Percentiles rank a stretch among this genome's conserved stretches.
Evolutionary conservation across 2,329 filamentous ascomycete genomes (phyloP).

Genomic region (Trichoderma sp.): DNA sequence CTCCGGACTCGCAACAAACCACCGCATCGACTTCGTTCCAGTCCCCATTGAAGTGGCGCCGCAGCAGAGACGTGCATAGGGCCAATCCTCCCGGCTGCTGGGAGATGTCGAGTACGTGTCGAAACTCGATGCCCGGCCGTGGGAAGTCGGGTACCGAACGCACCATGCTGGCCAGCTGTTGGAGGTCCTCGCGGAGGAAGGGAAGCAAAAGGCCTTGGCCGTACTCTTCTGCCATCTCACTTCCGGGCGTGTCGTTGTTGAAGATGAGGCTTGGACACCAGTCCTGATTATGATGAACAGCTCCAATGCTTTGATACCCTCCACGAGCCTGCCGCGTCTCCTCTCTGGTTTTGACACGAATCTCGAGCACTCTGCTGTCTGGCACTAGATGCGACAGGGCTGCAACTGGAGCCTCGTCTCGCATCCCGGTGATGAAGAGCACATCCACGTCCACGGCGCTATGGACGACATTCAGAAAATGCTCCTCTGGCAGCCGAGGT

Average conservation of each 20-base stretch:
- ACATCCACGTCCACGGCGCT: constrained; percentile 46
- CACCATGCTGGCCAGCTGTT: constrained; percentile 50
- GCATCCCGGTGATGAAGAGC: constrained; percentile 60
- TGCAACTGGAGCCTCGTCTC: constrained; percentile 56
- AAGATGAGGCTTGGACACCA: constrained; percentile 48
- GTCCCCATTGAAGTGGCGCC: constrained; percentile 42
- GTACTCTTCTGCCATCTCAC: constrained; percentile 39
- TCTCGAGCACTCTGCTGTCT: constrained; percentile 50
- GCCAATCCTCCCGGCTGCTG: constrained; percentile 49
- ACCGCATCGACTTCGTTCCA: constrained; percentile 48
- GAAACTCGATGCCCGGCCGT: constrained; percentile 49
- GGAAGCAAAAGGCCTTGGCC: constrained; percentile 41
- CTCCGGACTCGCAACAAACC: constrained; percentile 55
- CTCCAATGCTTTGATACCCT: constrained; percentile 22
- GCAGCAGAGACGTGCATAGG: constrained; percentile 50
- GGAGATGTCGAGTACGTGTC: constrained; percentile 54
- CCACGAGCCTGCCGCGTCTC: constrained; percentile 37
- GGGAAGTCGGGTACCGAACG: constrained; percentile 49
- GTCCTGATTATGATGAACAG: background rate
- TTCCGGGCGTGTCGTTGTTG: constrained; percentile 46
- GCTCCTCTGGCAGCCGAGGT: constrained; percentile 47
- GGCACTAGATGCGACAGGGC: constrained; percentile 53
- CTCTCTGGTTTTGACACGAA: constrained; percentile 44
- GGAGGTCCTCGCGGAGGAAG: constrained; percentile 45
- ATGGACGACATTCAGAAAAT: constrained; percentile 48